Evolutionary conservation across 371 early-diverging fungal genomes (phyloP), one percentile per base, ranked within the genome.

Genomic region (Mortierella sp.): DNA sequence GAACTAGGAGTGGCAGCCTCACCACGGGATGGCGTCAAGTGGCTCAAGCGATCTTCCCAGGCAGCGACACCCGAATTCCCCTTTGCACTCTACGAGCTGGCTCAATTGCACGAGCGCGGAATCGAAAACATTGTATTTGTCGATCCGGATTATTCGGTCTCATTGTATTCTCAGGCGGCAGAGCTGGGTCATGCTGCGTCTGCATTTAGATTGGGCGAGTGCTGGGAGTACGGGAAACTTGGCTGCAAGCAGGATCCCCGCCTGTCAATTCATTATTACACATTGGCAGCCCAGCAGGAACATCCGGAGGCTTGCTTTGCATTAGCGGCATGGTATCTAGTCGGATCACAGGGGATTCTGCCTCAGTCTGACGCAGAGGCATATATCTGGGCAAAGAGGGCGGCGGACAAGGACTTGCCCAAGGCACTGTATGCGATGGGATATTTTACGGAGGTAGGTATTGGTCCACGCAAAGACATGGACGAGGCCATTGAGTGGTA

Each of bases 391-490:
- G 94, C 95, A 12, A 85, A 85, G 54, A 85, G 91, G 48, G 94
- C 95, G 6, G 96, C 96, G 9, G 94, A 94, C 60, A 91, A 93
- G 72, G 93, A 92, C 11, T 62, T 93, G 30, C 89, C 94, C 11
- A 94, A 93, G 70, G 96, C 95, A 6, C 90, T 94, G 71, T 95
- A 94, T 79, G 94, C 94, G 17, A 89, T 96, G 23, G 96, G 93
- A 12, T 93, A 94, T 58, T 94, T 92, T 56, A 87, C 87, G 26
- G 95, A 95, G 76, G 86, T 73, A 44, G 94, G 94, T 17, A 91
- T 94, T 64, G 95, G 95, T 23, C 82, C 86, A 37, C 64, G 72
- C 23, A 87, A 85, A 69, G 89, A 93, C 64, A 75, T 84, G 39
- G 86, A 87, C 17, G 90, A 90, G 34, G 92, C 94, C 4, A 80